Evolutionary conservation across 2,329 filamentous ascomycete genomes (phyloP).

Genomic region (Parastagonospora avenae): DNA sequence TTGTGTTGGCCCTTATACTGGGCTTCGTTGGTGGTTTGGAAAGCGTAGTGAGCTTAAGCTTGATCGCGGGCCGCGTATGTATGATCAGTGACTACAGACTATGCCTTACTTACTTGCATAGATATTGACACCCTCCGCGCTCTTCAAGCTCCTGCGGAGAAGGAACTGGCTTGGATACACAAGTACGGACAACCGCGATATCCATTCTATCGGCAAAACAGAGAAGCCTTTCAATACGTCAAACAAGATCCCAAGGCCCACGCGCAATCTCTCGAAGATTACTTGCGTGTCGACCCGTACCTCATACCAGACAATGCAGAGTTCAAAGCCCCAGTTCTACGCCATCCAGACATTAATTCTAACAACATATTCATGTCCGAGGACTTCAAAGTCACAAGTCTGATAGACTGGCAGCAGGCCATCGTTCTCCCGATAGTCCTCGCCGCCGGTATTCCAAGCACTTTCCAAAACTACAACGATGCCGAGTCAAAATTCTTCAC

Average conservation of each 20-base stretch:
- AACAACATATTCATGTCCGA: conserved; percentile 43
- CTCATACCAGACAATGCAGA: conserved; percentile 24
- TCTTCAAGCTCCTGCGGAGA: conserved; percentile 27
- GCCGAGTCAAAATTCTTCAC: conserved; percentile 23
- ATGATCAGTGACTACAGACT: background rate
- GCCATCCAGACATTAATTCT: conserved; percentile 44
- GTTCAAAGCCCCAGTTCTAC: conserved; percentile 27
- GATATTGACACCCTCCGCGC: conserved; percentile 17
- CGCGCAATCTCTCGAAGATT: conserved; percentile 17
- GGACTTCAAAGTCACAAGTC: conserved; percentile 37
- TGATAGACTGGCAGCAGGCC: conserved; percentile 53
- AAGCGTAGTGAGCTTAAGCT: conserved; percentile 20
- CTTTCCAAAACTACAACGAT: conserved; percentile 50
- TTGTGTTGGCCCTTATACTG: conserved; percentile 28
- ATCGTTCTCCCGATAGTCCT: conserved; percentile 46
- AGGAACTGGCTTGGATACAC: conserved; percentile 32
- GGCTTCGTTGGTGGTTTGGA: conserved; percentile 24
- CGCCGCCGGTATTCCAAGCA: conserved; percentile 45
- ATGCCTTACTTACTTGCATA: conserved; percentile 5
- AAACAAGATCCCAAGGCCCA: conserved; percentile 26
- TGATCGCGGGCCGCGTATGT: conserved; percentile 32
- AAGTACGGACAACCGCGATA: conserved; percentile 21
- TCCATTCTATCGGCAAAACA: conserved; percentile 24
- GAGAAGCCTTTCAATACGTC: conserved; percentile 27
- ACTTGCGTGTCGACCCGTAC: conserved; percentile 21